Conservation (phyloP, 257 asterid genomes). For the Solanum verrucosum region DNA sequence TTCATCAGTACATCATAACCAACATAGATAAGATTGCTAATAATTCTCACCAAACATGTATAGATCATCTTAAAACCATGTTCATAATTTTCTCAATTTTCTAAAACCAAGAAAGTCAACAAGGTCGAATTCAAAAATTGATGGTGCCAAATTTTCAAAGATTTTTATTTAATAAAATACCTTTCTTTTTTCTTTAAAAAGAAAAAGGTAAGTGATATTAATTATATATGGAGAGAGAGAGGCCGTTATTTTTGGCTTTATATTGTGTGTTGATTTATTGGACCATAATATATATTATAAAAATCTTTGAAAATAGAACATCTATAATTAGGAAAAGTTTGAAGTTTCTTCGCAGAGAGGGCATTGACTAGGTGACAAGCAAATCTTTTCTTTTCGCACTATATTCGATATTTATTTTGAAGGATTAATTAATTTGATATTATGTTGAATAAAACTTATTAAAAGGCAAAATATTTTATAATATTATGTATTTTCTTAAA, state of each 20-base stretch:
- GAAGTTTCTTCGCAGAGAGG: background rate
- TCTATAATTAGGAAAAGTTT: background rate
- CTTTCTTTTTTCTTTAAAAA: background rate
- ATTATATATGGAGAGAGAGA: background rate
- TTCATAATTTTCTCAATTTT: background rate
- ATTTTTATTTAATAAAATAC: background rate
- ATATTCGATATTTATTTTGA: background rate
- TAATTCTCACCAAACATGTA: background rate
- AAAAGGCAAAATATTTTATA: background rate
- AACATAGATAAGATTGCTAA: background rate
- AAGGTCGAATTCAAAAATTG: background rate
- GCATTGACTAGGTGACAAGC: background rate
- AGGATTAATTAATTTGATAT: background rate
- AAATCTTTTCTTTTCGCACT: background rate
- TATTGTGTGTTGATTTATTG: background rate
- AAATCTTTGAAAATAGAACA: background rate
- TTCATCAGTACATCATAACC: background rate
- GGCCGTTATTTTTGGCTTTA: background rate
- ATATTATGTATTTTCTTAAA: background rate
- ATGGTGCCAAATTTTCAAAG: background rate
- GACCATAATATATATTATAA: background rate
- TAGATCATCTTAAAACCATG: background rate
- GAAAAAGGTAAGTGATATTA: background rate
- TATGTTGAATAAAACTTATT: background rate
- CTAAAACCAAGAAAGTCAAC: background rate